Conservation (phyloP, 2,329 filamentous ascomycete species). For the Clarireedia monteithiana region DNA sequence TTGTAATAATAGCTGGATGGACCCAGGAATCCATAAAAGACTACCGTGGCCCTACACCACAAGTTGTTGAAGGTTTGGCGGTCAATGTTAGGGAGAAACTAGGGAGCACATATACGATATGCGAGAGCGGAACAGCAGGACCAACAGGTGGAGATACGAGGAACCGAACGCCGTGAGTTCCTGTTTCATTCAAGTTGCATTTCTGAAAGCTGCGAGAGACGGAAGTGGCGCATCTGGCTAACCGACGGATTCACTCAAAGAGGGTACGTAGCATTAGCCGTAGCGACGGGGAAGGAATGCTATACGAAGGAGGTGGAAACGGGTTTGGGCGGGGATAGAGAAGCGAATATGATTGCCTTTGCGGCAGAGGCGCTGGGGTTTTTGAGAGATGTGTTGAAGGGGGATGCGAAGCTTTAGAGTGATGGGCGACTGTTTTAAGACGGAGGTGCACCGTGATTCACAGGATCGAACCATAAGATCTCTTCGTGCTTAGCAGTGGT, state of each 20-base stretch:
- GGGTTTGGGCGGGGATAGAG: conserved; percentile 42
- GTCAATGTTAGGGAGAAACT: conserved; percentile 47
- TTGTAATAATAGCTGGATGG: conserved; percentile 43
- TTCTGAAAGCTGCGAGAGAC: not conserved
- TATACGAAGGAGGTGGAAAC: conserved; percentile 49
- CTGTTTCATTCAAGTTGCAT: not conserved
- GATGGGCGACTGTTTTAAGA: no score
- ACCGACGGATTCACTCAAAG: conserved; percentile 22
- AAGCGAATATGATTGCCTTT: conserved; percentile 56
- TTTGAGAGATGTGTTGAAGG: conserved; percentile 46
- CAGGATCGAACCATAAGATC: no score
- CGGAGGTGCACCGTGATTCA: no score
- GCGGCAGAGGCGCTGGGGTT: conserved; percentile 48
- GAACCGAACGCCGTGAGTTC: conserved; percentile 45
- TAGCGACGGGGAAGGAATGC: conserved; percentile 43
- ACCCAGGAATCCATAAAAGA: conserved; percentile 41
- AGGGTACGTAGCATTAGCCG: conserved; percentile 57
- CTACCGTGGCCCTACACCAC: conserved; percentile 53
- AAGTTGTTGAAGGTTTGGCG: conserved; percentile 48
- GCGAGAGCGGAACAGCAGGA: conserved; percentile 57
- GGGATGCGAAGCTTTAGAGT: conserved; percentile 27
- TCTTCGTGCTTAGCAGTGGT: no score
- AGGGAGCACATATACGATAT: conserved; percentile 47
- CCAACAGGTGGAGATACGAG: conserved; percentile 48
- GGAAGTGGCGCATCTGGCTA: not conserved